phyloP scores from a whole-genome alignment of 805 yeast species.

The Metschnikowia proteae region DNA sequence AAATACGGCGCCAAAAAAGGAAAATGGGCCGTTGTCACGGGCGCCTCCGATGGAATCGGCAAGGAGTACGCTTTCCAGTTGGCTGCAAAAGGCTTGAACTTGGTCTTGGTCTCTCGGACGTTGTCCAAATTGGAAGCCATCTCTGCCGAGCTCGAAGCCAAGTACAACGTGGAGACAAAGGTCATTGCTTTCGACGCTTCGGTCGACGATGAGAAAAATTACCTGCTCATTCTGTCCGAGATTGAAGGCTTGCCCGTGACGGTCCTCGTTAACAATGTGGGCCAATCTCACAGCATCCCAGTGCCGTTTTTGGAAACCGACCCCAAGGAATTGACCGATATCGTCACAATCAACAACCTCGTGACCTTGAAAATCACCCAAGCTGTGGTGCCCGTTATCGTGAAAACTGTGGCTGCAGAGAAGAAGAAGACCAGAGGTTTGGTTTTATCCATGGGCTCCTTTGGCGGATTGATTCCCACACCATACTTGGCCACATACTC shows the following conservation, averaged over 20 bases:
- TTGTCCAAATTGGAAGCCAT: constrained; percentile 66
- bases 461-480: constrained; percentile 90
- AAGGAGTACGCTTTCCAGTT: constrained; percentile 85
- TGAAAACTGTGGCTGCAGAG: constrained; percentile 44
- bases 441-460: constrained; percentile 92
- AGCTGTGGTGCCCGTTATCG: constrained; percentile 68
- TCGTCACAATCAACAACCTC: constrained; percentile 79
- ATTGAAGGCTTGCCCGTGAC: constrained; percentile 58
- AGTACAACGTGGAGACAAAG: constrained; percentile 59
- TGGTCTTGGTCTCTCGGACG: constrained; percentile 83
- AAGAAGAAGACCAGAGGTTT: constrained; percentile 57
- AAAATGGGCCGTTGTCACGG: constrained; percentile 93
- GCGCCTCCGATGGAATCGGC: constrained; percentile 97
- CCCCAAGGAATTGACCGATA: constrained; percentile 68
- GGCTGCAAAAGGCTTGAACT: constrained; percentile 79
- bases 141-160: constrained; percentile 57
- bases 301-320: constrained; percentile 85
- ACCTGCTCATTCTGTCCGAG: constrained; percentile 45
- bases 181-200: constrained; percentile 78
- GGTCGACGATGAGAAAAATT: constrained; percentile 55
- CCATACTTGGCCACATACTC: constrained; percentile 91
- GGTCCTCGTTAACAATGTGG: constrained; percentile 86
- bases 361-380: constrained; percentile 85
- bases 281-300: constrained; percentile 91
- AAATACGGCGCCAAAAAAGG: constrained; percentile 74